Base-by-base conservation (phyloP, 768 basidiomycete genomes). In the Leccinum broughii region DNA sequence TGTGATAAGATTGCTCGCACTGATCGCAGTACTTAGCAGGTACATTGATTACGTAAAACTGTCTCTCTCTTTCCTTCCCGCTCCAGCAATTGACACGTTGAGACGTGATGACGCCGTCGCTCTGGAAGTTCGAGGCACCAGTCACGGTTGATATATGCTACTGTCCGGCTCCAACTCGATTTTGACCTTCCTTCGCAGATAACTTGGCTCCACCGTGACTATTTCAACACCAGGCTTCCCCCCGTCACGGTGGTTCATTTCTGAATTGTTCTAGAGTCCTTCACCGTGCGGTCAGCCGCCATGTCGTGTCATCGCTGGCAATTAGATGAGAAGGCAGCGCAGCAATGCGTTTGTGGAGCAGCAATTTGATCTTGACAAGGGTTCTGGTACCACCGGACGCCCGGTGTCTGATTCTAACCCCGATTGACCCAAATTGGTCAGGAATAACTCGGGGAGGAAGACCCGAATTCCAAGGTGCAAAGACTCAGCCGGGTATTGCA, bases 401-500 rank as follows among this genome's bases (percentile, higher is more conserved):
- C 61, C 46, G 41, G 35, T 10, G 24, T 34, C 32, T 39, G 50
- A 15, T 53, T 24, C 41, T 41, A 41, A 41, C 34, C 52, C 61
- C 53, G 48, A 64, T 56, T 65, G 44, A 17, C 62, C 48, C n/a
- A 52, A 49, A 52, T 28, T 4, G 13, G 39, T 49, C 30, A 49
- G n/a, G 15, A 55, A 30, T 41, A n/a, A 1, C 41, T 44, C 41
- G 39, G 2, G 8, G 17, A 15, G 17, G 1, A 41, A 17, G 1
- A 41, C 1, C 14, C 51, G 7, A 4, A 15, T 24, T 48, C 3
- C 30, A 57, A 1, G 17, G 15, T 41, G n/a, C 28, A 20, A n/a
- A 67, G 68, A 32, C 62, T 70, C 7, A 58, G 52, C 13, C 53
- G 11, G 15, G 60, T 68, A 56, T 56, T 69, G 51, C 44, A 58